Percentiles rank a stretch among this genome's conserved stretches.
Evolutionary conservation across 768 basidiomycete species (phyloP).

Genomic region (Boletus tylopilopsis): DNA sequence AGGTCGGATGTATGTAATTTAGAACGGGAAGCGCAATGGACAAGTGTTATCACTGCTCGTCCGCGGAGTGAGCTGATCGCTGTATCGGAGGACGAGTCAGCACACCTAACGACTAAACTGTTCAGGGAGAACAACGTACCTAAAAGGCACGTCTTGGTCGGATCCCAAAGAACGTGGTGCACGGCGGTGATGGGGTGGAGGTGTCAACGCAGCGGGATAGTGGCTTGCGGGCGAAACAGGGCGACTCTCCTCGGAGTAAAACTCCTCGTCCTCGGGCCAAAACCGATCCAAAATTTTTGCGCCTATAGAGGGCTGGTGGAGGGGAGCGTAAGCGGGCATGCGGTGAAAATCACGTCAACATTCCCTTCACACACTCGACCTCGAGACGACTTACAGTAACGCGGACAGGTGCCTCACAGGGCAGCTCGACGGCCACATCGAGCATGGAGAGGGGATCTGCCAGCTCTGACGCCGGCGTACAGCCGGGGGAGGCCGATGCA

Average conservation of each 20-base stretch:
- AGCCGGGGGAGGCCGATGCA: constrained; percentile 7
- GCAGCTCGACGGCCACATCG: neutral
- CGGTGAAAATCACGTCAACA: constrained; percentile 9
- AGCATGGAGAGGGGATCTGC: constrained; percentile 17
- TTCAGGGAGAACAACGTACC: constrained; percentile 9
- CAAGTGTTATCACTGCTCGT: constrained; percentile 9
- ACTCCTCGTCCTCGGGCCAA: constrained; percentile 30
- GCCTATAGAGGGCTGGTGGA: constrained; percentile 24
- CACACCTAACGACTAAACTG: neutral
- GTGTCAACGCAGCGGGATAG: constrained; percentile 22
- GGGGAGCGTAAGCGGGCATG: neutral
- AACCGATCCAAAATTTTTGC: constrained; percentile 28
- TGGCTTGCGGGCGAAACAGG: neutral
- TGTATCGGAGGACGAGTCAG: constrained; percentile 3
- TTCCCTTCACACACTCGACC: neutral
- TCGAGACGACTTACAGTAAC: constrained; percentile 15
- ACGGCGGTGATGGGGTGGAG: constrained; percentile 29
- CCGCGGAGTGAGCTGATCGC: constrained; percentile 17
- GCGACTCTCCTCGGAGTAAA: constrained; percentile 18
- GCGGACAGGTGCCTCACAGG: constrained; percentile 2
- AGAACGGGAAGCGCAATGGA: constrained; percentile 29
- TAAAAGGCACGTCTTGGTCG: constrained; percentile 5
- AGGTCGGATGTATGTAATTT: constrained; percentile 11
- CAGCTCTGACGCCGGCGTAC: constrained; percentile 18
- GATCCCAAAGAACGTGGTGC: constrained; percentile 15